A percentile compares a stretch with the other conserved stretches of the same genome.
Evolutionary conservation across 768 basidiomycete genomes (phyloP).

Genomic region (Tylopilus sp.): DNA sequence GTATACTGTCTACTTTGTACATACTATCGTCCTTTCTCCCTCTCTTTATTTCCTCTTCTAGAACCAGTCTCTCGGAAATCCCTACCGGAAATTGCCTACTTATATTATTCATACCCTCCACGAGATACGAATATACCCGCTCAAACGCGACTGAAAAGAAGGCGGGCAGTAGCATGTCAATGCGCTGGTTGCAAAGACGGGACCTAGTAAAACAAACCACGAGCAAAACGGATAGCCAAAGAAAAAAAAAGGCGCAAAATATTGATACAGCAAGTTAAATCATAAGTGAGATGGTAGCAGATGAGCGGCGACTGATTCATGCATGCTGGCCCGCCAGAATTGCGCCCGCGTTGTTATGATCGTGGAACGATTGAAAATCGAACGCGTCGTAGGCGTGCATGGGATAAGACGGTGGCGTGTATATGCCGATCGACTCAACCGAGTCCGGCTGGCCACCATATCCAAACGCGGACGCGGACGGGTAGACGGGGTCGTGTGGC

Average conservation of each 20-base stretch:
- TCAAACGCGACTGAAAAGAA: constrained; percentile 14
- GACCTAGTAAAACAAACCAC: constrained; percentile 6
- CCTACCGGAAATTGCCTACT: constrained; percentile 8
- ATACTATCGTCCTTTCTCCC: neutral
- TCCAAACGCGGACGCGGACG: constrained; percentile 15
- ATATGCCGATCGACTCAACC: constrained; percentile 18
- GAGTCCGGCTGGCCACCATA: constrained; percentile 22
- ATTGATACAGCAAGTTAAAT: constrained; percentile 31
- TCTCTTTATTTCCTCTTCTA: neutral
- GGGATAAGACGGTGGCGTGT: constrained; percentile 11
- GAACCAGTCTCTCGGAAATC: neutral
- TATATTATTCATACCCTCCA: constrained; percentile 19
- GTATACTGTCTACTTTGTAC: constrained; percentile 1
- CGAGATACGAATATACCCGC: constrained; percentile 18
- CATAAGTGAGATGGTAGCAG: constrained; percentile 17
- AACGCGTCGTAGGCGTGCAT: constrained; percentile 29
- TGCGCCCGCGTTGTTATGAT: constrained; percentile 17
- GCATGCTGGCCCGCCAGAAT: constrained; percentile 21
- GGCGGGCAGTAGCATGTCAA: constrained; percentile 6
- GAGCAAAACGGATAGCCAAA: neutral
- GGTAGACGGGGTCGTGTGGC: constrained; percentile 14
- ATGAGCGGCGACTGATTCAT: constrained; percentile 5
- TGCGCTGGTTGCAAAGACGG: constrained; percentile 3
- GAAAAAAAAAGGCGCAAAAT: constrained; percentile 7
- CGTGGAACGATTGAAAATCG: constrained; percentile 33